Percentiles rank a stretch among this genome's conserved stretches.
phyloP scores from a whole-genome alignment of 2,329 filamentous ascomycete species.

The Stromatinia cepivora region DNA sequence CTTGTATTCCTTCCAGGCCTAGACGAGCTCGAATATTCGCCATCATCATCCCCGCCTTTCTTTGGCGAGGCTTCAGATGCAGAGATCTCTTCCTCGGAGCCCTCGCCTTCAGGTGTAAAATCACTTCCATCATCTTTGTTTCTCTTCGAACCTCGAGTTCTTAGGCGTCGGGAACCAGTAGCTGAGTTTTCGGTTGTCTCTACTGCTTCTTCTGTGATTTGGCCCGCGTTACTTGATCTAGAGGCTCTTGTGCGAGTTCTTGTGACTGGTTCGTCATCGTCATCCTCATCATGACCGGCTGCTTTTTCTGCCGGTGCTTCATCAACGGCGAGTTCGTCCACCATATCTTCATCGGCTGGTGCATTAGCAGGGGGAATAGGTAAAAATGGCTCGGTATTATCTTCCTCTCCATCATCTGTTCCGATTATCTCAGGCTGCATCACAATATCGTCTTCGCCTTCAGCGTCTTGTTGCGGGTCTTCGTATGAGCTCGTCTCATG shows the following conservation, averaged over 20 bases:
- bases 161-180: slow-evolving; percentile 36
- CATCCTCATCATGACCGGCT: slow-evolving; percentile 34
- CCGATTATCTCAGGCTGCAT: slow-evolving; percentile 18
- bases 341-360: slow-evolving; percentile 28
- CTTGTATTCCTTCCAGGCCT: slow-evolving; percentile 50
- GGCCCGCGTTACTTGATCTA: slow-evolving; percentile 42
- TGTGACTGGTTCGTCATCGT: slow-evolving; percentile 39
- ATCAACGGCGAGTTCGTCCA: slow-evolving; percentile 27
- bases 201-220: slow-evolving; percentile 51
- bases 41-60: slow-evolving; percentile 48
- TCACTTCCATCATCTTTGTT: slow-evolving; percentile 38
- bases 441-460: slow-evolving; percentile 25
- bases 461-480: slow-evolving; percentile 32
- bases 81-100: slow-evolving; percentile 54
- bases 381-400: slow-evolving; percentile 15
- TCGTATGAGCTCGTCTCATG: slow-evolving; percentile 40
- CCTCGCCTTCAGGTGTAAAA: slow-evolving; percentile 43
- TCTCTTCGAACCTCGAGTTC: slow-evolving; percentile 37
- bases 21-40: slow-evolving; percentile 50
- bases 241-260: slow-evolving; percentile 45
- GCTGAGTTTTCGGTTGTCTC: slow-evolving; percentile 44
- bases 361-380: slow-evolving; percentile 17
- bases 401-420: slow-evolving; percentile 23
- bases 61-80: slow-evolving; percentile 43
- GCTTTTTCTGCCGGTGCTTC: slow-evolving; percentile 21